Conservation (phyloP, 257 asterid genomes). For the Voacanga thouarsii region DNA sequence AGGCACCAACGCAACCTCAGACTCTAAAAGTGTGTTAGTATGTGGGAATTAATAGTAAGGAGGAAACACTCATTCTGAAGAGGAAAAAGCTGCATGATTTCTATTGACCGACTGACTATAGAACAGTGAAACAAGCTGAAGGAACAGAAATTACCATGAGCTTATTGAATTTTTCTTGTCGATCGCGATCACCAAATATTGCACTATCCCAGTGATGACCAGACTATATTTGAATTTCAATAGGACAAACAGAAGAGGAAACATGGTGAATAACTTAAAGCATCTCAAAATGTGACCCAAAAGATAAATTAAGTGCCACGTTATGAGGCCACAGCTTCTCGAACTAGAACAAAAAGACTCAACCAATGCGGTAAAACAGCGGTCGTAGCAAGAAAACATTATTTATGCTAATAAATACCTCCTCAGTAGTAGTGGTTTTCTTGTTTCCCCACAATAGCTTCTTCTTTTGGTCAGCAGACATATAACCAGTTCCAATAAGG, state of each 20-base stretch:
- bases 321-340: not conserved
- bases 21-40: constrained; percentile 96
- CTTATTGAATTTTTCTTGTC: constrained; percentile 95
- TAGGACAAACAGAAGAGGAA: constrained; percentile 29
- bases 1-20: constrained; percentile 97
- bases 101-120: not conserved
- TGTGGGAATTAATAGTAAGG: constrained; percentile 24
- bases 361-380: not conserved
- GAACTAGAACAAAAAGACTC: not conserved
- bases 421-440: constrained; percentile 66
- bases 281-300: constrained; percentile 10
- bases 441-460: constrained; percentile 97
- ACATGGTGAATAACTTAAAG: constrained; percentile 41
- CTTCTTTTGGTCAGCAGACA: constrained; percentile 99
- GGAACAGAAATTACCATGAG: constrained; percentile 80
- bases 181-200: constrained; percentile 79
- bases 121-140: constrained; percentile 18
- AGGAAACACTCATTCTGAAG: constrained; percentile 4
- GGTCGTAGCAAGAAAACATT: not conserved
- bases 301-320: constrained; percentile 9
- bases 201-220: constrained; percentile 79
- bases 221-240: constrained; percentile 45
- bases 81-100: not conserved
- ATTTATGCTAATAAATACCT: constrained; percentile 45
- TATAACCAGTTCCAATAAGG: constrained; percentile 82